These are phyloP conservation scores for Raphanus raphanistrum DNA, from an alignment of 345 rosid species.

Conservation along the genomic window DNA sequence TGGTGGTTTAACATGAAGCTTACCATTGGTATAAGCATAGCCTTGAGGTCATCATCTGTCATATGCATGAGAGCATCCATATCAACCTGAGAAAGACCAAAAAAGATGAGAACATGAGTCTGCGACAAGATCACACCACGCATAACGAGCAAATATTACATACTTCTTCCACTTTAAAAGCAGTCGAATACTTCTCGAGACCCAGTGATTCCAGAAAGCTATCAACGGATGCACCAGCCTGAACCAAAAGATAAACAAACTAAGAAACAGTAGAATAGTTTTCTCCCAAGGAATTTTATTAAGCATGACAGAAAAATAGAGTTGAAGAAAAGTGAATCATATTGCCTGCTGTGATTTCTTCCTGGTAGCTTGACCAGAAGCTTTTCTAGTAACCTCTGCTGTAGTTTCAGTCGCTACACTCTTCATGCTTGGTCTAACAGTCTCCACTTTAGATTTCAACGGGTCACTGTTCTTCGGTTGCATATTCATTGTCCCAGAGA, in stretches of 20 bases:
- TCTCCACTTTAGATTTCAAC: constrained; percentile 53
- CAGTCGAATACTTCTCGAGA: constrained; percentile 82
- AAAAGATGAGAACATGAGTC: constrained; percentile 3
- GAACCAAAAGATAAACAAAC: constrained; percentile 40
- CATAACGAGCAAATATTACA: constrained; percentile 19
- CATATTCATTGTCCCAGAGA: constrained; percentile 71
- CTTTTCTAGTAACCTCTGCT: constrained; percentile 52
- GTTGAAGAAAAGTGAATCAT: constrained; percentile 26
- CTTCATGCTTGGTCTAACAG: constrained; percentile 58
- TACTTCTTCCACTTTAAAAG: constrained; percentile 97
- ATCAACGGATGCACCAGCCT: constrained; percentile 73
- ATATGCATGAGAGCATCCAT: constrained; percentile 95
- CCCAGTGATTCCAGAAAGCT: constrained; percentile 80
- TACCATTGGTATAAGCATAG: constrained; percentile 97
- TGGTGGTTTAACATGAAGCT: constrained; percentile 7
- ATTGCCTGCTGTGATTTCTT: constrained; percentile 69
- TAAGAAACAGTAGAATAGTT: constrained; percentile 25
- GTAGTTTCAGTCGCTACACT: constrained; percentile 60
- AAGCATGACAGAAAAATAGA: constrained; percentile 16
- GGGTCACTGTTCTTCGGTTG: constrained; percentile 59
- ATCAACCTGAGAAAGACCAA: constrained; percentile 65
- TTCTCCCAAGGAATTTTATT: neutral
- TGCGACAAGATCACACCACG: constrained; percentile 2
- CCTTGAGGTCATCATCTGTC: constrained; percentile 95
- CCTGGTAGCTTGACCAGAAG: constrained; percentile 45